Evolutionary conservation across 2,329 filamentous ascomycete genomes (phyloP).

Genomic region (Sporothrix pseudoabietina): DNA sequence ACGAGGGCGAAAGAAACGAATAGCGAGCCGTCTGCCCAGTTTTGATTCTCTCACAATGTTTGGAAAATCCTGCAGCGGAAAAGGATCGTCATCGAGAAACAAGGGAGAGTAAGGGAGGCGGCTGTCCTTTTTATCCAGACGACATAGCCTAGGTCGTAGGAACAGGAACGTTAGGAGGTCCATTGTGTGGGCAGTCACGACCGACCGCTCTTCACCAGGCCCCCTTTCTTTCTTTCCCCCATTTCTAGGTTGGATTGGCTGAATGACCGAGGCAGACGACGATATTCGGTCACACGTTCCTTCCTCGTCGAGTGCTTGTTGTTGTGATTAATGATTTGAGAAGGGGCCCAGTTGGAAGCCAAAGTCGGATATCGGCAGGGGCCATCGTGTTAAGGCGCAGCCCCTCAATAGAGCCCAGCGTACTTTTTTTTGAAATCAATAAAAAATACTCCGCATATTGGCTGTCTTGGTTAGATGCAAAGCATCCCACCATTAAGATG

Average conservation of each 20-base stretch:
- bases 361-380: conserved; percentile 5
- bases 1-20: conserved; percentile 21
- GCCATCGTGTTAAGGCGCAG: background rate
- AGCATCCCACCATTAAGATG: background rate
- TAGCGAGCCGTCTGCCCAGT: background rate
- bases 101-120: background rate
- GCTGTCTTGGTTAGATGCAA: background rate
- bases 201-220: background rate
- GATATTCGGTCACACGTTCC: background rate
- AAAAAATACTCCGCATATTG: conserved; percentile 1
- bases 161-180: background rate
- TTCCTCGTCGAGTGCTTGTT: background rate
- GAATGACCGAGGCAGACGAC: conserved; percentile 7
- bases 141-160: background rate
- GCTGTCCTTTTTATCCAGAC: conserved; percentile 16
- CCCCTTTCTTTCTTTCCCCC: background rate
- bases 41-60: background rate
- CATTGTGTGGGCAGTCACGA: background rate
- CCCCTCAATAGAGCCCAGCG: background rate
- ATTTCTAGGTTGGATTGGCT: background rate
- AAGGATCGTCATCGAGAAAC: background rate
- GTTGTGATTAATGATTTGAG: background rate
- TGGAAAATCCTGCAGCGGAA: conserved; percentile 5
- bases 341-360: background rate
- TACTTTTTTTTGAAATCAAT: background rate